Evolutionary conservation across 2,329 filamentous ascomycete species (phyloP).

Genomic region (Nemania serpens): DNA sequence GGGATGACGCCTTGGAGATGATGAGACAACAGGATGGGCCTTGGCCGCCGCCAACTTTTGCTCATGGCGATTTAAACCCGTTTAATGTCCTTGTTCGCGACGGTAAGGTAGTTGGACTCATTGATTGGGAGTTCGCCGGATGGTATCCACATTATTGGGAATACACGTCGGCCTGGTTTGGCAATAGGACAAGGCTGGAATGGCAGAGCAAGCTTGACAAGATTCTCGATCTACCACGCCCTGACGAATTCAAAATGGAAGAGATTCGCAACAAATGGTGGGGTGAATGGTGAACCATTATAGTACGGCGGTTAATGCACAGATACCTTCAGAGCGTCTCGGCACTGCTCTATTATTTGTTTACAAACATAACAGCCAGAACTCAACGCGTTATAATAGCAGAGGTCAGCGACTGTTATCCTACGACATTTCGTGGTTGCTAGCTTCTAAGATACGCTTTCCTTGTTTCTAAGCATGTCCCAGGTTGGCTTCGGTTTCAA

Average conservation of each 20-base stretch:
- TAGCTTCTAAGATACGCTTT: background rate
- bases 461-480: slow-evolving; percentile 4
- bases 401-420: background rate
- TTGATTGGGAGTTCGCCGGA: slow-evolving; percentile 5
- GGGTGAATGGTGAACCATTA: background rate
- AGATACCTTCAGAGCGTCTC: background rate
- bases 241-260: slow-evolving; percentile 6
- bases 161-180: background rate
- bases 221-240: background rate
- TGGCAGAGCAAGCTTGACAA: background rate
- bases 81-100: background rate
- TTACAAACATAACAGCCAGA: background rate
- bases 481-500: background rate
- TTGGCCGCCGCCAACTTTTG: background rate
- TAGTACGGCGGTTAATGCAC: background rate
- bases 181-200: background rate
- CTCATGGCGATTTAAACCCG: slow-evolving; percentile 1
- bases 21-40: background rate
- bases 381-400: background rate
- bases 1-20: background rate
- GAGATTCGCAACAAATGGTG: background rate
- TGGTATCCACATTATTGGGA: slow-evolving; percentile 7
- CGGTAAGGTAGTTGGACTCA: background rate
- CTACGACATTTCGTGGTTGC: background rate
- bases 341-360: background rate